Evolutionary conservation across 768 basidiomycete genomes (phyloP).

Genomic region (Lenzites betulinus): DNA sequence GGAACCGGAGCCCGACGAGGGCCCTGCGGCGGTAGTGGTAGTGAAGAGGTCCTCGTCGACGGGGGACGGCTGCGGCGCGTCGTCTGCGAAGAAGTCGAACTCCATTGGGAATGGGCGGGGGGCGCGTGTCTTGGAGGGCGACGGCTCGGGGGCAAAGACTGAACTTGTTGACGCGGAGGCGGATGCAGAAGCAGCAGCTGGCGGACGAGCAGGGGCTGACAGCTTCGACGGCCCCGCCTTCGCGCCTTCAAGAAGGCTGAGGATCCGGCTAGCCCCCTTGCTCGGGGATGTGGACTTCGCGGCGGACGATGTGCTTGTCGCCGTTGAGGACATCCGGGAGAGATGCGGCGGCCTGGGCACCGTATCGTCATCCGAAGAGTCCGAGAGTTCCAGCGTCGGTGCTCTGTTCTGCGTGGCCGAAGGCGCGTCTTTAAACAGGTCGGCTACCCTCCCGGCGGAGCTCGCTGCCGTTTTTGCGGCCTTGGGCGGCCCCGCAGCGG

Average conservation of each 20-base stretch:
- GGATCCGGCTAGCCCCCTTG: background rate
- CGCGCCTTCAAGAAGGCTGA: constrained; percentile 4
- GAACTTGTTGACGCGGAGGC: background rate
- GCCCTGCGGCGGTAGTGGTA: background rate
- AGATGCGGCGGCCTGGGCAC: background rate
- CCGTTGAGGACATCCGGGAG: background rate
- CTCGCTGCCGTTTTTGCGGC: background rate
- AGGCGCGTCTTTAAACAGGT: constrained; percentile 18
- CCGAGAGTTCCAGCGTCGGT: background rate
- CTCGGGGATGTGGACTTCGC: background rate
- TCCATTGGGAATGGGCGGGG: constrained; percentile 22
- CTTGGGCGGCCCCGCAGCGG: background rate
- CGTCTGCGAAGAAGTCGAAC: background rate
- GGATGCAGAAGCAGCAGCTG: background rate
- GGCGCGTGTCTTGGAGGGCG: background rate
- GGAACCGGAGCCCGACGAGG: background rate
- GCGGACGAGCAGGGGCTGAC: background rate
- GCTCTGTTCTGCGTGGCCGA: background rate
- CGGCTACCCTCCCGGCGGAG: constrained; percentile 8
- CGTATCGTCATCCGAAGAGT: constrained; percentile 6
- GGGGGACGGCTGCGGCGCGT: background rate
- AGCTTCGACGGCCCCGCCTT: background rate
- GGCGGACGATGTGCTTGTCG: background rate
- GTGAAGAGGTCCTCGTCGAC: constrained; percentile 4
- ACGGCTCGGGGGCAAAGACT: background rate